phyloP scores from a whole-genome alignment of 2,329 filamentous ascomycete genomes.

The Fusarium sp. region DNA sequence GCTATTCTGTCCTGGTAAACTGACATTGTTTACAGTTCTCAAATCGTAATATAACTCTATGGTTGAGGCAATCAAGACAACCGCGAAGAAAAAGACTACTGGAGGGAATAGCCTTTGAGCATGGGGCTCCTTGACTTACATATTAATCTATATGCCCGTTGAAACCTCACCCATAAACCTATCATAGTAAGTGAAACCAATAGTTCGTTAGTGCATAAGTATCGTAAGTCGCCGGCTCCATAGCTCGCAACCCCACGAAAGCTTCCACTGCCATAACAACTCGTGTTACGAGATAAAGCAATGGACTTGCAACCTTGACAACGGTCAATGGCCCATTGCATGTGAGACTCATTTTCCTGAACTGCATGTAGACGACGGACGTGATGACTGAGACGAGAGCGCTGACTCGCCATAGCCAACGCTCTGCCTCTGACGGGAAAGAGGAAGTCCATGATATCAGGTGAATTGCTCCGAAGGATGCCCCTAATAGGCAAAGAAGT shows the following conservation, averaged over 20 bases:
- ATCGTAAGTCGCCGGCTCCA: conserved; percentile 11
- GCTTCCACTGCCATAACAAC: conserved; percentile 14
- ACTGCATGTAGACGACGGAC: conserved; percentile 7
- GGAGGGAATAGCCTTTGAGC: not conserved
- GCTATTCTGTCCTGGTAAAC: not conserved
- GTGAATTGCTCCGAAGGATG: conserved; percentile 14
- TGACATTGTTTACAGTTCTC: not conserved
- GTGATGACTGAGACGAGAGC: conserved; percentile 2
- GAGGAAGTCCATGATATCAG: conserved; percentile 11
- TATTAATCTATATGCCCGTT: not conserved
- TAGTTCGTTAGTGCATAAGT: conserved; percentile 1
- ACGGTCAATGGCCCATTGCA: conserved; percentile 7
- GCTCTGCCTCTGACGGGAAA: conserved; percentile 12
- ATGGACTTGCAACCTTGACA: conserved; percentile 3
- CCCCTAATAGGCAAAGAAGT: conserved; percentile 12
- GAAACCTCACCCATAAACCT: too few relatives aligned
- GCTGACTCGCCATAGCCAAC: conserved; percentile 13
- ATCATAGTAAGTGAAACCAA: conserved; percentile 12
- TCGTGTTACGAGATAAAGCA: conserved; percentile 18
- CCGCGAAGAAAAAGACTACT: not conserved
- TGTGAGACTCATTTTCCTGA: conserved; percentile 3
- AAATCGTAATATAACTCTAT: not conserved
- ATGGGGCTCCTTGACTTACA: not conserved
- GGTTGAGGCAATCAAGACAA: too few relatives aligned
- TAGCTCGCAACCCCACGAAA: conserved; percentile 11